Conservation (phyloP, 2,329 filamentous ascomycete species). For the Bretziella fagacearum region DNA sequence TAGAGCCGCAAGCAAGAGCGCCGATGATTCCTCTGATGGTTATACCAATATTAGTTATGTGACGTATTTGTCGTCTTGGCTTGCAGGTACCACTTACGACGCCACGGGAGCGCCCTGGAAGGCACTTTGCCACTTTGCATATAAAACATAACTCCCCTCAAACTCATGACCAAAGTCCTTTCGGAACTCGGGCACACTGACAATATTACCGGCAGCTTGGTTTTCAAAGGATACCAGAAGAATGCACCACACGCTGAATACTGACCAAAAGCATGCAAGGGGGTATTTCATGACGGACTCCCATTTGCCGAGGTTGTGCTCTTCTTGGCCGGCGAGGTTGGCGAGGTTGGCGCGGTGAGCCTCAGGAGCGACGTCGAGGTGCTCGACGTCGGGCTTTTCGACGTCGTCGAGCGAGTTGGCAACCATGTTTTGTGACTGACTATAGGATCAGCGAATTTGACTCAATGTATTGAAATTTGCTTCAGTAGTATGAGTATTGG, state of each 20-base stretch:
- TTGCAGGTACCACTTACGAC: constrained; percentile 16
- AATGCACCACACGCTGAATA: constrained; percentile 26
- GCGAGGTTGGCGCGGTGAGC: constrained; percentile 16
- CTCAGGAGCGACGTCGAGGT: background rate
- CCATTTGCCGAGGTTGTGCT: constrained; percentile 18
- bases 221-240: constrained; percentile 27
- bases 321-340: constrained; percentile 19
- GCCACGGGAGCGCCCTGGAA: constrained; percentile 28
- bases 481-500: too few relatives aligned
- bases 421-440: background rate
- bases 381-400: background rate
- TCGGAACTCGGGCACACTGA: constrained; percentile 29
- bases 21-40: constrained; percentile 17
- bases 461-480: too few relatives aligned
- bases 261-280: constrained; percentile 20
- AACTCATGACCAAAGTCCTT: constrained; percentile 23
- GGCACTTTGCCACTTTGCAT: constrained; percentile 28
- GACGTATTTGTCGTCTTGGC: background rate
- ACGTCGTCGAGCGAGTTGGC: background rate
- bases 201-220: constrained; percentile 24
- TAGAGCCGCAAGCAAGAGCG: constrained; percentile 21
- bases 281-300: constrained; percentile 19
- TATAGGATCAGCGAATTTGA: too few relatives aligned
- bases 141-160: constrained; percentile 16
- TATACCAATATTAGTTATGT: background rate